Percentiles rank a stretch among this genome's conserved stretches.
Evolutionary conservation across 148 eudicot species (phyloP).

Genomic region (Heliosperma pusillum): DNA sequence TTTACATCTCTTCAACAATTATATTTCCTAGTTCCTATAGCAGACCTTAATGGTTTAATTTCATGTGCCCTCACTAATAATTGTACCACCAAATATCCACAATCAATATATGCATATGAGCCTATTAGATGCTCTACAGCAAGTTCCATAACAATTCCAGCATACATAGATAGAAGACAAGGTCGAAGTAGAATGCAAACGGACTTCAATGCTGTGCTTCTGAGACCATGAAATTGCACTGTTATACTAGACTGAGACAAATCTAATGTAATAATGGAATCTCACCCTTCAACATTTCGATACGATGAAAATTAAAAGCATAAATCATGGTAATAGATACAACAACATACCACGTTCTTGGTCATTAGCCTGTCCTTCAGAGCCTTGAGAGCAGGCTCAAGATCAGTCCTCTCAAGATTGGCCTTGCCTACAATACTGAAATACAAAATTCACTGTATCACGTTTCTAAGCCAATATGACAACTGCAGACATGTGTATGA

Average conservation of each 20-base stretch:
- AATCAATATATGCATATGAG: too few species aligned
- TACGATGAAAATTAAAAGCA: not conserved
- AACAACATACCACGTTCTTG: slow-evolving; percentile 93
- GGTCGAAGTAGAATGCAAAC: too few species aligned
- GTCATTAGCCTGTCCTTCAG: slow-evolving; percentile 96
- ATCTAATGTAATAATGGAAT: not conserved
- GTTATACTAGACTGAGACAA: not conserved
- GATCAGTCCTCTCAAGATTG: slow-evolving; percentile 82
- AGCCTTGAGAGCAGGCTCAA: slow-evolving; percentile 89
- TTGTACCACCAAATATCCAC: too few species aligned
- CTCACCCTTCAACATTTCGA: not conserved
- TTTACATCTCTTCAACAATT: too few species aligned
- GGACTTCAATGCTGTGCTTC: too few species aligned
- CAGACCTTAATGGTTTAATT: too few species aligned
- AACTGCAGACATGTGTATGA: not conserved
- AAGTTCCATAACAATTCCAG: too few species aligned
- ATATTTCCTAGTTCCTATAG: too few species aligned
- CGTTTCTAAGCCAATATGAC: not conserved
- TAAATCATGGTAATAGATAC: not conserved
- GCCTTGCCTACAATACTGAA: slow-evolving; percentile 97
- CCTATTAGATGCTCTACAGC: too few species aligned
- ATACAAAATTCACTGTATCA: slow-evolving; percentile 19
- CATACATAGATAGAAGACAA: too few species aligned
- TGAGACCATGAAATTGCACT: too few species aligned
- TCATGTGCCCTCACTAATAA: too few species aligned